Conservation (phyloP, 805 yeast genomes). For the Candida suzukii region DNA sequence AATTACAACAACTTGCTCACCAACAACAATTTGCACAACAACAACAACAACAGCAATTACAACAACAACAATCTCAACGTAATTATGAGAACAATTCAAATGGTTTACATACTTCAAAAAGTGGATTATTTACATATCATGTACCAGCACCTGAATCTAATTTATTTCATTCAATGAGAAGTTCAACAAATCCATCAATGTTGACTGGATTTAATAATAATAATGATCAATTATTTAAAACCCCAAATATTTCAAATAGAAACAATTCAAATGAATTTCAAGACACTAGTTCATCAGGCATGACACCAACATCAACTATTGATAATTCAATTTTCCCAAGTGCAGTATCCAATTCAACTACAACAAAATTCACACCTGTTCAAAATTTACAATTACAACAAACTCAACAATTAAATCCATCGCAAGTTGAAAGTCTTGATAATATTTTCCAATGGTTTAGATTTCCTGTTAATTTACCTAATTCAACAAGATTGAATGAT, state of each 20-base stretch:
- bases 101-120: background rate
- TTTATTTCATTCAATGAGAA: no score
- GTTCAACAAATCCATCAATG: no score
- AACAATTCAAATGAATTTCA: no score
- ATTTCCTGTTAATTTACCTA: conserved; percentile 6
- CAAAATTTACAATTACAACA: background rate
- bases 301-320: background rate
- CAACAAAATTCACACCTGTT: background rate
- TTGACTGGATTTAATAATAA: no score
- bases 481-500: background rate
- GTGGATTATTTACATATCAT: background rate
- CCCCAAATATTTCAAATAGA: background rate
- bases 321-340: conserved; percentile 2
- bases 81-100: background rate
- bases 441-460: conserved; percentile 10
- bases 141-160: background rate
- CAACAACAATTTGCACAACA: background rate
- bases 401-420: background rate
- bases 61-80: background rate
- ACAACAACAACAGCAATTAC: background rate
- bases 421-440: conserved; percentile 6
- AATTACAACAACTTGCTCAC: background rate
- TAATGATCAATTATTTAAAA: background rate
- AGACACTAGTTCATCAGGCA: background rate
- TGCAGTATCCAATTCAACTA: background rate